A percentile compares a stretch with the other conserved stretches of the same genome.
These are phyloP conservation scores for Penicillium olsonii DNA, from an alignment of 2,329 filamentous ascomycete genomes.

Conservation along the genomic window DNA sequence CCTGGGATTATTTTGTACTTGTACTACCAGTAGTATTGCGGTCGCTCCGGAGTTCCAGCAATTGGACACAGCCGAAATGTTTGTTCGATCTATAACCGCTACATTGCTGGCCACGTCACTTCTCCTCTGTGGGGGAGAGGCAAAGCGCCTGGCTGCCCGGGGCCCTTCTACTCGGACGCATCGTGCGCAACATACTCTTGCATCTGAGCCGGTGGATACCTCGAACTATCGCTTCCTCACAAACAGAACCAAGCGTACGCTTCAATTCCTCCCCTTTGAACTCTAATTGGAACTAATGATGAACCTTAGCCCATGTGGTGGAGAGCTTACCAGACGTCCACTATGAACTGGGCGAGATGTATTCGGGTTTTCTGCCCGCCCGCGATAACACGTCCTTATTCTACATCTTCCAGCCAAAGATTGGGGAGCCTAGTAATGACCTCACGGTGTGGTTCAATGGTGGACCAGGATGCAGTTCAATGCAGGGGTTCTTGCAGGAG, in stretches of 20 bases:
- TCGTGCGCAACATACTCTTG: not conserved
- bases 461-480: slow-evolving; percentile 57
- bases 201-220: not conserved
- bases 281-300: not conserved
- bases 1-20: not conserved
- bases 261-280: not conserved
- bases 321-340: slow-evolving; percentile 67
- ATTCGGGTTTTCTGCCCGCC: slow-evolving; percentile 56
- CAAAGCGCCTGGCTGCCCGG: not conserved
- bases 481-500: slow-evolving; percentile 72
- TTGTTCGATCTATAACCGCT: not conserved
- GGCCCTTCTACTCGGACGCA: not conserved
- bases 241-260: slow-evolving; percentile 29
- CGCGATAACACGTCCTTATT: slow-evolving; percentile 51
- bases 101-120: not conserved
- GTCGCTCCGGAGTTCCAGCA: too few species aligned
- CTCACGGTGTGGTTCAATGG: slow-evolving; percentile 54
- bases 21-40: too few species aligned
- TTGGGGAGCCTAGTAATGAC: slow-evolving; percentile 46
- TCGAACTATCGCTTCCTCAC: slow-evolving; percentile 29
- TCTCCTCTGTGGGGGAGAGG: not conserved
- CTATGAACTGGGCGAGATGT: slow-evolving; percentile 64
- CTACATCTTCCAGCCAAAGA: slow-evolving; percentile 52
- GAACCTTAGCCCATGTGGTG: slow-evolving; percentile 58
- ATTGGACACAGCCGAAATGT: not conserved